Evolutionary conservation across 208 protist genomes (phyloP).

Genomic region (Crithidia fasciculata): DNA sequence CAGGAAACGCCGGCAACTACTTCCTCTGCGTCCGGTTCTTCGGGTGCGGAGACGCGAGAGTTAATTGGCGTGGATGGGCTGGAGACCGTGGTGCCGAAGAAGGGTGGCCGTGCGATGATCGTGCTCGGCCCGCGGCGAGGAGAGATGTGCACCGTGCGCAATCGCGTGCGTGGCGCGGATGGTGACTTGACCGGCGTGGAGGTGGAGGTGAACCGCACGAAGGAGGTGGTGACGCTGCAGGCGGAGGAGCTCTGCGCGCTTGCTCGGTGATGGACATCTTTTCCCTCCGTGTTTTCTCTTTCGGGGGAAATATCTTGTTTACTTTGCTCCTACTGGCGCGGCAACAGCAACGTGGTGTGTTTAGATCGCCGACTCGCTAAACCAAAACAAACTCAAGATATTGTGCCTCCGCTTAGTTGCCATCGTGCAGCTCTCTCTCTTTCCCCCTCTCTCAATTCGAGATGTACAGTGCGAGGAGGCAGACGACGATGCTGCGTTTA

Average conservation of each 20-base stretch:
- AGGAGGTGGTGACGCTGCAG: constrained; percentile 40
- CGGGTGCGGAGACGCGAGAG: constrained; percentile 48
- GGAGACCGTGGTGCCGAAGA: constrained; percentile 80
- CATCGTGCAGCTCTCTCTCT: no score
- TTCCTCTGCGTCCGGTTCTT: not conserved
- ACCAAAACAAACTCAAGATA: no score
- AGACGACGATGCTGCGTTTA: no score
- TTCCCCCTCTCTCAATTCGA: no score
- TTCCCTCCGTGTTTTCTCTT: constrained; percentile 16
- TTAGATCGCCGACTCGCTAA: no score
- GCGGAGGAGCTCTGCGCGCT: constrained; percentile 66
- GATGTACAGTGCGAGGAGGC: no score
- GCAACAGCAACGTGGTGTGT: no score
- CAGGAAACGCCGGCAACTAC: not conserved
- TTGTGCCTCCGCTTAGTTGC: no score
- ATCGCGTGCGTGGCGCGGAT: constrained; percentile 37
- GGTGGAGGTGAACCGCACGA: constrained; percentile 49
- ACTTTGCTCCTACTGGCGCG: no score
- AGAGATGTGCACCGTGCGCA: constrained; percentile 62
- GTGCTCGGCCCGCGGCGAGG: constrained; percentile 62
- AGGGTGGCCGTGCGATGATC: constrained; percentile 63
- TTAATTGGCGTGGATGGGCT: constrained; percentile 63
- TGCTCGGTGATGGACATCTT: constrained; percentile 6
- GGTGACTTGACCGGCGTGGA: constrained; percentile 51
- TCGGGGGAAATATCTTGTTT: not conserved